Evolutionary conservation across 768 basidiomycete species (phyloP), one percentile per base, ranked within the genome.

Genomic region (Xerocomus potaroensis): DNA sequence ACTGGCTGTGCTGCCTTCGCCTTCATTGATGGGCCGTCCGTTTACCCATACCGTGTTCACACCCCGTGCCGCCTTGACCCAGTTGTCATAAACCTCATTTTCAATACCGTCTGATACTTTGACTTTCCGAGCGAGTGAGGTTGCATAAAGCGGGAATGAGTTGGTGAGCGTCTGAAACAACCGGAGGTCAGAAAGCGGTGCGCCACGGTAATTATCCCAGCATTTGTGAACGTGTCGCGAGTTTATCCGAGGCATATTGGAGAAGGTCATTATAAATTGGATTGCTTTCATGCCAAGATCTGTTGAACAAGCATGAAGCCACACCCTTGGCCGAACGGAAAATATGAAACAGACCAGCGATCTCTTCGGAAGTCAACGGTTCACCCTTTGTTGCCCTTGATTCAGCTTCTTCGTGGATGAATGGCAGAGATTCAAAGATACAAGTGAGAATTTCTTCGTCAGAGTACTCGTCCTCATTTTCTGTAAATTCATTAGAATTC

Each of bases 141-240:
- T 74, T 1, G 84, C 83, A 59, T 94, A 95, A 61, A 80, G 85
- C 0, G 95, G 94, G 68, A 97, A 95, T 65, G 94, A 84, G 58
- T 93, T 88, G 0, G 88, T 76, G 18, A 98, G 76, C 12, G 79
- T 74, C 37, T 73, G 77, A 29, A 96, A 74, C 0, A 66, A 16
- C 14, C 24, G 37, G 4, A 51, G 27, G 15, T 48, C 47, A 6
- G 66, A 50, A 30, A 52, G 51, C 8, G 55, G 44, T n/a, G 35
- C 8, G n/a, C 15, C 14, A 35, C 31, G 42, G 15, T 46, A 58
- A 27, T 18, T 50, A 23, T 49, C 38, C 60, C 54, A 57, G 26
- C 62, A 66, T 19, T 38, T 56, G 31, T 54, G 55, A 16, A 21
- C 31, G 26, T 42, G 46, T 16, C 14, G 10, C 0, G 54, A 42